Evolutionary conservation across 805 yeast genomes (phyloP), one percentile per base, ranked within the genome.

Genomic region (Wickerhamomyces bovis): DNA sequence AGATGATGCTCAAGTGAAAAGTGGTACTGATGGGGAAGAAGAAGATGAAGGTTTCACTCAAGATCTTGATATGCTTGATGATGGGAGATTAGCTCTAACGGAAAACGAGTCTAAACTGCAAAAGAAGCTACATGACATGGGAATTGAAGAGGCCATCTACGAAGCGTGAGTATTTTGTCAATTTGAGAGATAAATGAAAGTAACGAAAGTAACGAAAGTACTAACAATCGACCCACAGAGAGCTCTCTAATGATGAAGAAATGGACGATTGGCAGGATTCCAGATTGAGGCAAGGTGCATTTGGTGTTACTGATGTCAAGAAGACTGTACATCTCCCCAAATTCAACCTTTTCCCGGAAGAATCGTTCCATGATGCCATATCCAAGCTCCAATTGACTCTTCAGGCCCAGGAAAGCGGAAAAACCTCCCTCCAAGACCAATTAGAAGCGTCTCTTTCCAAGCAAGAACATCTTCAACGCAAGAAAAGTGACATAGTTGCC

Each of bases 81-180:
- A 55, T 41, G 60, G 57, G 4, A 41, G 53, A 18, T 21, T 67
- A 23, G 62, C 70, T 2, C 44, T 67, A 16, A 55, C 63, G 0
- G 53, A 56, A 10, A 56, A 52, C 12, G 70, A 67, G 45, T 31
- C 45, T 15, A 46, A 49, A 3, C 39, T 63, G 8, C 69, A 64
- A 41, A 47, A 53, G 39, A 48, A 55, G 39, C 40, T 62, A 35
- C 46, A 56, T 6, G 55, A 60, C 9, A 55, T 59, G 51, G 67
- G 64, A 26, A 67, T 68, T 22, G 65, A 66, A 38, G 67, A 65
- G 30, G 66, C 70, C 0, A 39, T 68, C 6, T 63, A 62, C 33
- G 66, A 65, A 15, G 61, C 58, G 7, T 58, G 50, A 19, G 54
- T 51, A 25, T 39, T 2, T 3, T 3, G 49, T 49, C 20, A 31